Conservation (phyloP, 495 filamentous ascomycete genomes). For the Collariella sp. region DNA sequence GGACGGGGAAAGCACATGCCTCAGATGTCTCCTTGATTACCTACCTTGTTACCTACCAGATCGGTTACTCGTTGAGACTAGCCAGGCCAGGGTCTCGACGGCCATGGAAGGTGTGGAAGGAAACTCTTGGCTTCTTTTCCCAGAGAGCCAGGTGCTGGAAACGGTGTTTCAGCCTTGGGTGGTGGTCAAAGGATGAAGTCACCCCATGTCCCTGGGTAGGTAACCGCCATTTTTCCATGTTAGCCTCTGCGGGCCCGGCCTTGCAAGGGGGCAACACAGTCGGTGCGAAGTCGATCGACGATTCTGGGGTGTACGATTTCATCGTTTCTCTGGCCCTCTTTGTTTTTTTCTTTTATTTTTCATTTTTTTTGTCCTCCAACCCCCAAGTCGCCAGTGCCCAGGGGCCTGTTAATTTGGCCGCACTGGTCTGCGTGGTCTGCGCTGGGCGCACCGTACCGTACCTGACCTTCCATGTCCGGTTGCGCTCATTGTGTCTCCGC, state of each 20-base stretch:
- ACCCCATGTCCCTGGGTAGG: conserved; percentile 19
- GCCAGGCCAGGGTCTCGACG: conserved; percentile 14
- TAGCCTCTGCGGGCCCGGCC: conserved; percentile 17
- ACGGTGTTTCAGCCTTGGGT: conserved; percentile 34
- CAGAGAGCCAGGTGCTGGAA: conserved; percentile 25
- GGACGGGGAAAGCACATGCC: conserved; percentile 8
- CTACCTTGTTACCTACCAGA: no score
- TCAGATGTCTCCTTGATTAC: background rate
- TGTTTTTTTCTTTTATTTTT: conserved; percentile 1
- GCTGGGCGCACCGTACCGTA: conserved; percentile 7
- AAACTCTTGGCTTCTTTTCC: conserved; percentile 26
- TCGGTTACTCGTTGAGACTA: conserved; percentile 30
- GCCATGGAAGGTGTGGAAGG: conserved; percentile 25
- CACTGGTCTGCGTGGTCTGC: background rate
- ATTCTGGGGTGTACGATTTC: background rate
- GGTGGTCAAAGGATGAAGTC: conserved; percentile 35
- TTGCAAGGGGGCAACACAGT: conserved; percentile 10
- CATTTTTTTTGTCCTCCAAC: background rate
- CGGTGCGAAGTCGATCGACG: conserved; percentile 9
- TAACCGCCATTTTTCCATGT: conserved; percentile 31
- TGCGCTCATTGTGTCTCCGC: conserved; percentile 26
- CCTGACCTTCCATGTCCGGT: conserved; percentile 29
- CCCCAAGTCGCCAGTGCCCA: background rate
- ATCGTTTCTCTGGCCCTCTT: background rate
- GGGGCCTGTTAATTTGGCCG: background rate